Evolutionary conservation across 768 basidiomycete genomes (phyloP).

Genomic region (Mycena galericulata): DNA sequence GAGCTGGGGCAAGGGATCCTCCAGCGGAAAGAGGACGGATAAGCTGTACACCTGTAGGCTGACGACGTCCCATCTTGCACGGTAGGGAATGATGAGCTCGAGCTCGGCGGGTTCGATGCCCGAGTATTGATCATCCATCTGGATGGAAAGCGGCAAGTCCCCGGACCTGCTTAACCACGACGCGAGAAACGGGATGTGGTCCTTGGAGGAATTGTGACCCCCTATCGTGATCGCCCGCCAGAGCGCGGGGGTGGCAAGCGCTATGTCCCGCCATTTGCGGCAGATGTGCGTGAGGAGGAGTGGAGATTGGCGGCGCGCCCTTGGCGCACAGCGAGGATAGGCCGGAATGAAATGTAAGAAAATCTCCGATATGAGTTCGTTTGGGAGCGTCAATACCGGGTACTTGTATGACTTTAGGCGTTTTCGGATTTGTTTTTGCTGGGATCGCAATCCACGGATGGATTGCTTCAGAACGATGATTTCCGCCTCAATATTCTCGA

Average conservation of each 20-base stretch:
- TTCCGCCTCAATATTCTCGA: neutral
- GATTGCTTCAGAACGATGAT: neutral
- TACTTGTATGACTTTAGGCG: neutral
- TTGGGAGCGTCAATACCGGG: neutral
- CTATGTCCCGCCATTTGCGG: neutral
- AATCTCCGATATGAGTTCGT: conserved; percentile 4
- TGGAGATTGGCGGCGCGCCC: neutral
- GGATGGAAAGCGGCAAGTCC: neutral
- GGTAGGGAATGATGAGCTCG: neutral
- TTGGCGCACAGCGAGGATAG: neutral
- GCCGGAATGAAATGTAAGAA: neutral
- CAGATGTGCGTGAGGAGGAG: neutral
- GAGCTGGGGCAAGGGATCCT: neutral
- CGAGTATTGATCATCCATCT: neutral
- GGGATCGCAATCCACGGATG: neutral
- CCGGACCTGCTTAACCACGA: neutral
- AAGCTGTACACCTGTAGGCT: neutral
- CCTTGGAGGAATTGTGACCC: neutral
- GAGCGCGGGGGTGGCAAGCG: neutral
- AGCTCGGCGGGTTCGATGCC: neutral
- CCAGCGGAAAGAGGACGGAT: neutral
- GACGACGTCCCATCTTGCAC: neutral
- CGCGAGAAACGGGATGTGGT: neutral
- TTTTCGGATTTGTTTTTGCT: neutral
- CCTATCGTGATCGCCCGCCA: neutral